phyloP scores from a whole-genome alignment of 805 yeast genomes.

The Alloascoidea hylecoeti region DNA sequence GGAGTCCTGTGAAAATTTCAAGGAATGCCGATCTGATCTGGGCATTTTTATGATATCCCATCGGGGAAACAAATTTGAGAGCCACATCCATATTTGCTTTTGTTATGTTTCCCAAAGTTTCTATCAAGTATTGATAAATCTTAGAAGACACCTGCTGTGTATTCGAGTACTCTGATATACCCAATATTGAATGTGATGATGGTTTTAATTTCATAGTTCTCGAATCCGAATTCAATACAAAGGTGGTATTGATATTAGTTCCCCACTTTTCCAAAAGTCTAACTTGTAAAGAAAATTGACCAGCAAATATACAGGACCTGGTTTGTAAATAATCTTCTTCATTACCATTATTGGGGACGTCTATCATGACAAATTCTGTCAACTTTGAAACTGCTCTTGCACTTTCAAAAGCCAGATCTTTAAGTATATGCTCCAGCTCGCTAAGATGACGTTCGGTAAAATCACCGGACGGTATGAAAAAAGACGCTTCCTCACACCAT shows the following conservation, averaged over 20 bases:
- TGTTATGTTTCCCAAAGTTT: no score
- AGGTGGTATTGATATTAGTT: no score
- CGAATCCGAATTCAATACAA: no score
- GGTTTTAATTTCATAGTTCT: no score
- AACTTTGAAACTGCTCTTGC: not conserved
- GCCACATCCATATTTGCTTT: no score
- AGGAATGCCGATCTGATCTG: not conserved
- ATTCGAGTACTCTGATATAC: no score
- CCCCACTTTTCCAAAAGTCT: not conserved
- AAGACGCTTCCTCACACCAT: conserved; percentile 10
- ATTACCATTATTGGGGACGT: not conserved
- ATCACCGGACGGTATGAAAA: conserved; percentile 6
- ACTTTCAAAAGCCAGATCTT: not conserved
- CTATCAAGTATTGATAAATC: no score
- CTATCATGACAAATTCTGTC: not conserved
- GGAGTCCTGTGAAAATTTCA: not conserved
- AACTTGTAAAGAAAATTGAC: not conserved
- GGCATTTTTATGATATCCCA: not conserved
- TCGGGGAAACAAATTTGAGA: not conserved
- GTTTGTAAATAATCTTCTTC: conserved; percentile 1
- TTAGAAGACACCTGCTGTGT: no score
- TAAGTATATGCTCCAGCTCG: conserved; percentile 6
- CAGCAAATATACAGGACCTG: not conserved
- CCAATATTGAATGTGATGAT: no score
- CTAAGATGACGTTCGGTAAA: conserved; percentile 15